A percentile compares a stretch with the other conserved stretches of the same genome.
Evolutionary conservation across 2,329 filamentous ascomycete genomes (phyloP).

Genomic region (Chaetomium globosum): DNA sequence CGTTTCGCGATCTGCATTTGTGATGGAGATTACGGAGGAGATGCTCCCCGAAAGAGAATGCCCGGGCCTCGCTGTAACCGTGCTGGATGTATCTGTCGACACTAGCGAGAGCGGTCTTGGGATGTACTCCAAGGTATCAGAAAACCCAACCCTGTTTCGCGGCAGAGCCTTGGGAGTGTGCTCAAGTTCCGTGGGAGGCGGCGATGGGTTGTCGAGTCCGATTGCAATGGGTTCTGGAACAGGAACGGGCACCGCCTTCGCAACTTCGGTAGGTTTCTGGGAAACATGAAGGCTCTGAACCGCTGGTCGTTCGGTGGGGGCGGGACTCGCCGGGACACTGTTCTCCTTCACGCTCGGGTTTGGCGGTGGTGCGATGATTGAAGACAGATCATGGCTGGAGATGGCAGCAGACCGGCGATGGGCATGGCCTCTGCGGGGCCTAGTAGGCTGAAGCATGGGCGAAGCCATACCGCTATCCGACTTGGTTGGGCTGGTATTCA

Average conservation of each 20-base stretch:
- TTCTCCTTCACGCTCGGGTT: constrained; percentile 56
- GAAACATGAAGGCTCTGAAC: constrained; percentile 35
- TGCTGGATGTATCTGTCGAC: constrained; percentile 82
- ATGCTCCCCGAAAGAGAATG: constrained; percentile 80
- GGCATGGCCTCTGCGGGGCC: constrained; percentile 67
- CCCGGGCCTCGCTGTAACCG: constrained; percentile 66
- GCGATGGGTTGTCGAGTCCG: constrained; percentile 22
- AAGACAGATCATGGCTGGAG: constrained; percentile 75
- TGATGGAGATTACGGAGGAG: constrained; percentile 71
- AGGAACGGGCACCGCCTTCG: constrained; percentile 19
- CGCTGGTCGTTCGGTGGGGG: constrained; percentile 47
- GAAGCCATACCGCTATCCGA: constrained; percentile 60
- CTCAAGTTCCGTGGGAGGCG: constrained; percentile 27
- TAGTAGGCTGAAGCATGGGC: constrained; percentile 55
- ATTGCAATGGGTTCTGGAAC: constrained; percentile 13
- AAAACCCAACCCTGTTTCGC: constrained; percentile 76
- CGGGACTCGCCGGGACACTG: constrained; percentile 67
- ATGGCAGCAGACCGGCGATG: constrained; percentile 82
- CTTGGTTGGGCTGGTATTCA: constrained; percentile 72
- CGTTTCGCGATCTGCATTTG: constrained; percentile 50
- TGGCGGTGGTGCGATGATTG: constrained; percentile 64
- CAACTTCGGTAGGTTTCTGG: constrained; percentile 22
- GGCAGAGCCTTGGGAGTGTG: constrained; percentile 36
- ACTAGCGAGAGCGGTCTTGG: constrained; percentile 80
- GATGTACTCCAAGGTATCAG: constrained; percentile 81